Conservation (phyloP, 805 yeast species). For the Blastobotrys attinorum region DNA sequence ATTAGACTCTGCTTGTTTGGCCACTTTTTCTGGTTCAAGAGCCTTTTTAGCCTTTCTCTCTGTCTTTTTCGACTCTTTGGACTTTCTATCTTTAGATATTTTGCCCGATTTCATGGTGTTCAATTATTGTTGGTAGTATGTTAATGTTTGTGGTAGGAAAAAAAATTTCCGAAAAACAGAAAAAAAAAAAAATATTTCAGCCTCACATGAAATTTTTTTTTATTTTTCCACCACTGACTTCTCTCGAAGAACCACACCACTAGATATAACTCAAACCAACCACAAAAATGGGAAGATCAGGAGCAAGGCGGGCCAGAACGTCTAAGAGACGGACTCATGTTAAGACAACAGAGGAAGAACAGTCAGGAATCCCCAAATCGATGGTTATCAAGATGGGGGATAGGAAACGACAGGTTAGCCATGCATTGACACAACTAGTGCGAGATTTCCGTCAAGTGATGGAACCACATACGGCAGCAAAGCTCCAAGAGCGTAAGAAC, state of each 20-base stretch:
- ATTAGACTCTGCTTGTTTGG: conserved; percentile 8
- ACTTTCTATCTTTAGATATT: background rate
- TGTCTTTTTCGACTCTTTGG: background rate
- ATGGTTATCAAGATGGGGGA: conserved; percentile 89
- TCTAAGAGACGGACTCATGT: conserved; percentile 84
- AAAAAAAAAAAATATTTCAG: conserved; percentile 2
- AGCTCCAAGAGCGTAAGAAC: conserved; percentile 74
- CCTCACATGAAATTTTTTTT: background rate
- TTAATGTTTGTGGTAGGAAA: background rate
- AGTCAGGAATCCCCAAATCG: conserved; percentile 73
- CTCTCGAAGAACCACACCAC: background rate
- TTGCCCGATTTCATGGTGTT: background rate
- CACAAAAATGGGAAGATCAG: conserved; percentile 1
- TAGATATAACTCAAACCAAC: background rate
- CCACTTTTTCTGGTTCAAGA: conserved; percentile 1
- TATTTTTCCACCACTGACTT: background rate
- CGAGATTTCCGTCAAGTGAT: conserved; percentile 79
- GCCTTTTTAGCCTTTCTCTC: conserved; percentile 5
- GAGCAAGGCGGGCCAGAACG: background rate
- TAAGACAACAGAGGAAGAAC: conserved; percentile 53
- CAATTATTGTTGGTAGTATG: background rate
- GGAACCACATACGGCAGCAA: conserved; percentile 96
- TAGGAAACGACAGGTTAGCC: conserved; percentile 54
- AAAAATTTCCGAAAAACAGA: background rate
- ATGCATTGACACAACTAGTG: conserved; percentile 76